Base-by-base conservation (phyloP, 2,329 filamentous ascomycete species). In the Paracorniculantispora psalliotae region DNA sequence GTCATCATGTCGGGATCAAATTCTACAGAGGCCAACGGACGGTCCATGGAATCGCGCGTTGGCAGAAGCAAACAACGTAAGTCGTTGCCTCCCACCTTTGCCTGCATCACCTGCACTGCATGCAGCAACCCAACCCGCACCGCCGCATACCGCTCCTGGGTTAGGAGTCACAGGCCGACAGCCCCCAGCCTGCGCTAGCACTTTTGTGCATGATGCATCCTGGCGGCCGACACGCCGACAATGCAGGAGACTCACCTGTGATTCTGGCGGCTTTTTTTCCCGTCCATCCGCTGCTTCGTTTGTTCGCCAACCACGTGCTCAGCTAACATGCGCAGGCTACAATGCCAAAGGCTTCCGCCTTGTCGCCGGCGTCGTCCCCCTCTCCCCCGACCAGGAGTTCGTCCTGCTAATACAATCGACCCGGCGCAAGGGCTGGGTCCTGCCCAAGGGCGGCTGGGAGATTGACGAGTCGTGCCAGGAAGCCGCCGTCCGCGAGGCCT, bases 361-460 rank as follows among this genome's bases (percentile, higher is more conserved):
- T 62, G 94, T 99, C 67, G 93, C 94, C 62, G 94, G 94, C 67
- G 87, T 97, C 60, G 94, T 99, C 50, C 91, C 94, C 64, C 81
- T 97, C 64, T 94, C 91, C 58, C 75, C 82, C 68, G 92, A 96
- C 77, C 93, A 91, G 73, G 87, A 86, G 67, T 88, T 90, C 73
- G 93, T 99, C 62, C 82, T 99, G 66, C 81, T 99, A 66, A 96
- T 97, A 68, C 92, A 97, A 78, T 96, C 92, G 57, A 93, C 90
- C 55, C 85, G 91, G 64, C 88, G 92, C 68, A 91, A 91, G 73
- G 91, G 90, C 68, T 99, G 94, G 94, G 94, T 99, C 46, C 81
- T 99, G 61, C 94, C 94, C 61, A 99, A 99, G 74, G 94, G 94
- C 70, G 94, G 94, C 61, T 99, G 94, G 92, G 94, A 99, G 75